Base-by-base conservation (phyloP, 176 grass and related monocot species). In the Pharus latifolius region DNA sequence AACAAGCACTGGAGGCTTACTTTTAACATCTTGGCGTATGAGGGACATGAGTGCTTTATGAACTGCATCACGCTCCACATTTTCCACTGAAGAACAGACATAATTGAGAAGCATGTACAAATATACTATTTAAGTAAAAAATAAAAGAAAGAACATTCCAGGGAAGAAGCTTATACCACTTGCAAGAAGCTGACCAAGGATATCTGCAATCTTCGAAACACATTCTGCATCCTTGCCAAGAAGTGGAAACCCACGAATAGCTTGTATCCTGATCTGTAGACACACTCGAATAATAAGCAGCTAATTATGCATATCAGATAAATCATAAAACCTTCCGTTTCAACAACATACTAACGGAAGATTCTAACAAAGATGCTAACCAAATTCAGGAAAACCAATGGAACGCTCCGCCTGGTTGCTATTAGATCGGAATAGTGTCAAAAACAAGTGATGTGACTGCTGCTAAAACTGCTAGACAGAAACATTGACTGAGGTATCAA, bases 21-120 rank as follows among this genome's bases (percentile, higher is more conserved):
- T 91, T 88, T 99, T 95, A 76, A 91, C 84, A 74, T 99, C 96
- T 63, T 99, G 90, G 18, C 96, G 84, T 82, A 99, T 77, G 71
- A 99, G 87, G 18, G 90, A 91, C 87, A 99, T 85, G 61, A 99
- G 65, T 27, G 96, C 90, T 80, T 99, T 99, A 71, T 99, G 87
- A 77, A 91, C 96, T 32, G 96, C 96, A 95, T 99, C 96, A 65
- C 96, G 84, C 82, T 99, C 96, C 63, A 99, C 87, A 84, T 91
- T 99, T 88, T 99, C 96, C 79, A 91, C 96, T 99, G 50, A 43
- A 51, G 79, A 33, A 67, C 22, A 74, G 30, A 8, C 51, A 43
- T 78, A 49, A 74, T 67, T 73, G 26, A 76, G 32, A 79, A 51
- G 63, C 44, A 55, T 53, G 33, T 33, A 47, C 30, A 55, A 26